Conservation (phyloP, 768 basidiomycete species). For the Nidularia pulvinata region DNA sequence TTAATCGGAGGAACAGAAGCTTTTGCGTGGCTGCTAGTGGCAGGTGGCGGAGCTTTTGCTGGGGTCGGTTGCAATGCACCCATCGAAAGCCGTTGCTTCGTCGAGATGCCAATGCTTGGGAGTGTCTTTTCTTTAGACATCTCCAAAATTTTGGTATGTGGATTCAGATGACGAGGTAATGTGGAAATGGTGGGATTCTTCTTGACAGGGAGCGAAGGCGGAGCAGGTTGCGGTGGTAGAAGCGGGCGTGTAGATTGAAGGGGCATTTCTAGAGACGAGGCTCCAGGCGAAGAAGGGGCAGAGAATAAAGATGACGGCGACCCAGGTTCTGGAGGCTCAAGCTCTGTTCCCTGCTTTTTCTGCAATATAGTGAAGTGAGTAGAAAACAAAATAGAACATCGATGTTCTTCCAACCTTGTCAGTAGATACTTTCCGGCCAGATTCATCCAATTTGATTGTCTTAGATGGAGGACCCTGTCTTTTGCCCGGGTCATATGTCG, state of each 20-base stretch:
- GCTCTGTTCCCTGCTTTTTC: too few species aligned
- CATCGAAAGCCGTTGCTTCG: constrained; percentile 48
- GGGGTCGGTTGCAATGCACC: constrained; percentile 30
- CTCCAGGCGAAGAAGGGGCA: constrained; percentile 1
- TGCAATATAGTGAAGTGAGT: too few species aligned
- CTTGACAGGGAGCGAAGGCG: constrained; percentile 7
- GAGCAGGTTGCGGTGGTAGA: constrained; percentile 10
- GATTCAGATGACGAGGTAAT: constrained; percentile 14
- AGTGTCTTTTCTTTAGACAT: constrained; percentile 7
- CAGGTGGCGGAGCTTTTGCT: constrained; percentile 27
- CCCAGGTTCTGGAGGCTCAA: too few species aligned
- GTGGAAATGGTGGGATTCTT: constrained; percentile 6
- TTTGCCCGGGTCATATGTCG: too few species aligned
- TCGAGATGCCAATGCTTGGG: constrained; percentile 37
- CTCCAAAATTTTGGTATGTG: constrained; percentile 15
- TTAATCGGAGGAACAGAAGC: constrained; percentile 3
- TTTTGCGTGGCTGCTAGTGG: constrained; percentile 8
- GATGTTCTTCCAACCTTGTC: too few species aligned
- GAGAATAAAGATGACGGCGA: not conserved
- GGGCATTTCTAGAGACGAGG: constrained; percentile 9
- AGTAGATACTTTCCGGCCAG: too few species aligned
- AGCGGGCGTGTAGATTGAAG: constrained; percentile 1
- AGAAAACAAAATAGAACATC: too few species aligned
- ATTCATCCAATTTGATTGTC: too few species aligned
- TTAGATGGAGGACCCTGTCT: too few species aligned